Percentiles rank a stretch among this genome's conserved stretches.
These are phyloP conservation scores for Colletotrichum liaoningense DNA, from an alignment of 2,329 filamentous ascomycete genomes.

Conservation along the genomic window DNA sequence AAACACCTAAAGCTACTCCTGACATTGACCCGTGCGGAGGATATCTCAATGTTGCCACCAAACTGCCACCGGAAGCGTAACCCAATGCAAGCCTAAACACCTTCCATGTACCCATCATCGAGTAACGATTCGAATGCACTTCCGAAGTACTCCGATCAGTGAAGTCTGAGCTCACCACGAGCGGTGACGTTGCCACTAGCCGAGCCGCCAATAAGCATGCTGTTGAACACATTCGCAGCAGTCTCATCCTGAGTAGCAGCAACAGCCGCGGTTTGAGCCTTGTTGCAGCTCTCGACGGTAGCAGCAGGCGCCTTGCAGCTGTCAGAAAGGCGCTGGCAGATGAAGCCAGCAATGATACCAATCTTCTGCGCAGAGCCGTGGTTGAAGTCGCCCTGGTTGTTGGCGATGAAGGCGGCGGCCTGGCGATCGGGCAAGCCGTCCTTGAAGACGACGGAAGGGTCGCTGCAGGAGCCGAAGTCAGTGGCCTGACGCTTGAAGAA, in stretches of 20 bases:
- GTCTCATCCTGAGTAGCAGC: constrained; percentile 39
- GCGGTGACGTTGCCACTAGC: constrained; percentile 8
- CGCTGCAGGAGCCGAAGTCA: constrained; percentile 59
- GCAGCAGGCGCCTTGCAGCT: constrained; percentile 38
- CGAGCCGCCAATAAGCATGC: constrained; percentile 27
- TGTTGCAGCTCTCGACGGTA: constrained; percentile 19
- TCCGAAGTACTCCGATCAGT: too few species aligned
- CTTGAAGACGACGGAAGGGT: constrained; percentile 62
- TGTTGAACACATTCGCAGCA: constrained; percentile 43
- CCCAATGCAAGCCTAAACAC: not conserved
- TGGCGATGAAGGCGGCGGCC: constrained; percentile 53
- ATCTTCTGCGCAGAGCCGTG: constrained; percentile 60
- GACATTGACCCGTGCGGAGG: not conserved
- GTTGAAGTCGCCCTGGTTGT: constrained; percentile 56
- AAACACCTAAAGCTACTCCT: not conserved
- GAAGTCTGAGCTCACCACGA: not conserved
- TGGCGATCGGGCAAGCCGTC: constrained; percentile 59
- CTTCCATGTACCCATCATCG: not conserved
- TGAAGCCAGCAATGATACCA: constrained; percentile 58
- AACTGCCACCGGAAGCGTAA: not conserved
- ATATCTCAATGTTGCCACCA: not conserved
- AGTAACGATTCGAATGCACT: not conserved
- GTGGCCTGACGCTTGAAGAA: constrained; percentile 37
- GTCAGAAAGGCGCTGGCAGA: constrained; percentile 54
- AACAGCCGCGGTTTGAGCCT: constrained; percentile 35